A percentile compares a stretch with the other conserved stretches of the same genome.
These are phyloP conservation scores for Trametes gibbosa DNA, from an alignment of 768 basidiomycete genomes.

Conservation along the genomic window DNA sequence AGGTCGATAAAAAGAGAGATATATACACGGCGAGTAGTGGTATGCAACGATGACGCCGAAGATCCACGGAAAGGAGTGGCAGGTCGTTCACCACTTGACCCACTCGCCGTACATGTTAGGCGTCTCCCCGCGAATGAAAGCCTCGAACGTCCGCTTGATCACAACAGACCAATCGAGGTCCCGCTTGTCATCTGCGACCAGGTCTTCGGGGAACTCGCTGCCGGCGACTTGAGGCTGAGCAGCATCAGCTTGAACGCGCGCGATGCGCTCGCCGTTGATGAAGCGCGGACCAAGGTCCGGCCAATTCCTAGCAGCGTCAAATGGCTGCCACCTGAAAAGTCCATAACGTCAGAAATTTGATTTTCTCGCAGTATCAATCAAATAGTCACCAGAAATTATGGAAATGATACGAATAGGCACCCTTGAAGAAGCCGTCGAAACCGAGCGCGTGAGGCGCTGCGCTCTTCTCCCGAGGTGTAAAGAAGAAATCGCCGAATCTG, in stretches of 20 bases:
- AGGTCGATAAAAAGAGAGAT: constrained; percentile 8
- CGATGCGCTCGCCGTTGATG: constrained; percentile 66
- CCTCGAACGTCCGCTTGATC: constrained; percentile 92
- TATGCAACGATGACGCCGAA: not conserved
- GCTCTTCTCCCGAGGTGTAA: constrained; percentile 67
- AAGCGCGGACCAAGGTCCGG: constrained; percentile 89
- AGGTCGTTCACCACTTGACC: constrained; percentile 40
- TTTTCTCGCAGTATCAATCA: not conserved
- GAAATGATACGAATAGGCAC: constrained; percentile 94
- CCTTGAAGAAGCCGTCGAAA: constrained; percentile 94
- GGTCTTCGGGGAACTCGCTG: constrained; percentile 38
- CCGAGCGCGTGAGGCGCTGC: constrained; percentile 87
- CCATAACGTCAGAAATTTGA: not conserved
- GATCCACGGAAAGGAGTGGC: not conserved
- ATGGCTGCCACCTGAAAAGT: constrained; percentile 84
- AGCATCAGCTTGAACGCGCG: constrained; percentile 45
- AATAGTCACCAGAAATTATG: constrained; percentile 82
- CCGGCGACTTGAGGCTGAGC: constrained; percentile 17
- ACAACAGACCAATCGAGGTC: constrained; percentile 94
- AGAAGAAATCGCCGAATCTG: constrained; percentile 89
- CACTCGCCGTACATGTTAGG: constrained; percentile 97
- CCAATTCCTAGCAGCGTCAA: constrained; percentile 91
- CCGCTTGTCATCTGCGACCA: constrained; percentile 61
- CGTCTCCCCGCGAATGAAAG: constrained; percentile 83
- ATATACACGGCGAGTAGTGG: constrained; percentile 11